Evolutionary conservation across 2,329 filamentous ascomycete genomes (phyloP).

Genomic region (Paracoccidioides lutzii): DNA sequence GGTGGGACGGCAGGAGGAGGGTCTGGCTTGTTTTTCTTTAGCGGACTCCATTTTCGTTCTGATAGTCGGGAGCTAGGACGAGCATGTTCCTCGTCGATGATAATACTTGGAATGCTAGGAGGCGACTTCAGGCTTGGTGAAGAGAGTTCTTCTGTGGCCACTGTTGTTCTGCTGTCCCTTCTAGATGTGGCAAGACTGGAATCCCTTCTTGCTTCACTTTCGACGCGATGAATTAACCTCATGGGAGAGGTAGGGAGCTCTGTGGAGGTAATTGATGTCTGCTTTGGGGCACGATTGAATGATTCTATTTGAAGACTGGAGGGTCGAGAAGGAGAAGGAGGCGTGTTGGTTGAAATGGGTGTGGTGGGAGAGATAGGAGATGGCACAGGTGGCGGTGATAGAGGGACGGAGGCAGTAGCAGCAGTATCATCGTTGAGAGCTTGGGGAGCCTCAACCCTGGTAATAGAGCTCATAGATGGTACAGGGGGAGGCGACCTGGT

Average conservation of each 20-base stretch:
- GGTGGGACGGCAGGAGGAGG: constrained; percentile 21
- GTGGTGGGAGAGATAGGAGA: not conserved
- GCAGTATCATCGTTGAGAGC: not conserved
- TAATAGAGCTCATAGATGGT: not conserved
- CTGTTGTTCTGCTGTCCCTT: not conserved
- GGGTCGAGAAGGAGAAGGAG: not conserved
- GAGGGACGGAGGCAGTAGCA: not conserved
- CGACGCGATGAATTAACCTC: not conserved
- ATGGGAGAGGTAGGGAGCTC: not conserved
- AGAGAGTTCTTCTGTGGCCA: constrained; percentile 13
- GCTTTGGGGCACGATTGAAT: not conserved
- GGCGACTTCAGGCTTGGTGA: constrained; percentile 19
- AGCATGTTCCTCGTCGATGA: constrained; percentile 26
- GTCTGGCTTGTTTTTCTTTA: constrained; percentile 25
- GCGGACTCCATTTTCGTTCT: constrained; percentile 31
- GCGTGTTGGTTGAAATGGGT: too few relatives aligned
- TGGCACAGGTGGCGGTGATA: not conserved
- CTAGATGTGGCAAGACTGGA: constrained; percentile 1
- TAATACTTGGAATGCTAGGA: constrained; percentile 29
- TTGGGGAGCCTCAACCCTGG: not conserved
- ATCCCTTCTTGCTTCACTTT: not conserved
- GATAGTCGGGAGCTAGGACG: constrained; percentile 32
- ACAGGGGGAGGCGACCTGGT: not conserved
- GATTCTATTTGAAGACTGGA: not conserved
- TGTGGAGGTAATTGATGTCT: not conserved